Base-by-base conservation (phyloP, 73 alveolate species). In the Symbiodinium natans region DNA sequence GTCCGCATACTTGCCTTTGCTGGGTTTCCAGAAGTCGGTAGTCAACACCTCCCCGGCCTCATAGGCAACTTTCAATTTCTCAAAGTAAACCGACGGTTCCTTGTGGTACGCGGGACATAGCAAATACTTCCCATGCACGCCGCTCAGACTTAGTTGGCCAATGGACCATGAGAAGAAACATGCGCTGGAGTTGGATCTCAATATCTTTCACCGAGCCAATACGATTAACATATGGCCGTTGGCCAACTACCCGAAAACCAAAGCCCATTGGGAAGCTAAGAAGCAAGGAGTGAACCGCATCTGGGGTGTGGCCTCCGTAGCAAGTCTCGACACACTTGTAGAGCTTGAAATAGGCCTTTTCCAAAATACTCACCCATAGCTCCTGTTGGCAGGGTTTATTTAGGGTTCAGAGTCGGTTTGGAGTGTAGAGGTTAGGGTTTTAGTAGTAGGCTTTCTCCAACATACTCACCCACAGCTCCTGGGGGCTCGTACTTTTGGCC, bases 331-430 rank as follows among this genome's bases (percentile, higher is more conserved):
- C 42, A 83, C 95, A 88, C 34, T 40, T 39, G 85, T 56, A 36
- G 86, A 56, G 73, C 71, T 88, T 88, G 95, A 56, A 88, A 56
- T 59, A 88, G 43, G 95, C 95, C 86, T 88, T 88, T 39, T 88
- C 95, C 7, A 88, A 10, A 19, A 88, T 63, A 19, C 85, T 8
- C 36, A 88, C 95, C 95, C 95, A 88, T 21, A 88, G 54, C 54
- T 88, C 86, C 9, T 33, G 4, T 38, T 5, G 39, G 31, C 63
- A 48, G 63, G 63, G 63, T 48, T 48, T 43, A 43, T 43, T 43
- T 43, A 43, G 56, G 56, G 56, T 43, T 43, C 11, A 43, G 11
- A 43, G 56, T 43, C 56, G 56, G 56, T 43, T 43, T 48, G 19
- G 63, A 4, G 63, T 48, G 3, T 48, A 48, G 63, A 48, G 63